Evolutionary conservation across 495 filamentous ascomycete genomes (phyloP).

Genomic region (Glarea lozoyensis): DNA sequence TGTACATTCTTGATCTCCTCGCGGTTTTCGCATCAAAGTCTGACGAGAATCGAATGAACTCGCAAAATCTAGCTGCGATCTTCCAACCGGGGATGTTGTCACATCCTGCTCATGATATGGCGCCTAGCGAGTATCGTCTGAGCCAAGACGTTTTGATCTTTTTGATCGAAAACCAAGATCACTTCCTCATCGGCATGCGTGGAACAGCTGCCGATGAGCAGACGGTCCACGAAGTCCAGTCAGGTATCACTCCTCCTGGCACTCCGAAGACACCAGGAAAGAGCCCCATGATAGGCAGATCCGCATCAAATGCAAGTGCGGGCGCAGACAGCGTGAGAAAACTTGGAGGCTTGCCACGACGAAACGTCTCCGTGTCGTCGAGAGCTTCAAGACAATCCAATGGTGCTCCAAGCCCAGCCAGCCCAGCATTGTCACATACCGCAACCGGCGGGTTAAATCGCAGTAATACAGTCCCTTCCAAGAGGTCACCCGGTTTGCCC

Average conservation of each 20-base stretch:
- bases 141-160: conserved; percentile 98
- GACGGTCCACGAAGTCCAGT: conserved; percentile 76
- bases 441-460: conserved; percentile 62
- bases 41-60: conserved; percentile 93
- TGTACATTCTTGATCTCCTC: conserved; percentile 96
- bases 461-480: conserved; percentile 94
- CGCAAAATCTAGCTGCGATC: conserved; percentile 90
- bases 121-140: conserved; percentile 82
- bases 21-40: conserved; percentile 97
- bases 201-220: conserved; percentile 83
- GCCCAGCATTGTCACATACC: conserved; percentile 42
- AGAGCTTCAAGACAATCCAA: conserved; percentile 65
- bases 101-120: conserved; percentile 91
- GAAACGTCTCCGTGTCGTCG: conserved; percentile 70
- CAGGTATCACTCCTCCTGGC: conserved; percentile 47
- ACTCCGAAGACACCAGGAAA: conserved; percentile 31
- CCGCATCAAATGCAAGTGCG: conserved; percentile 78
- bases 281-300: conserved; percentile 51
- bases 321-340: conserved; percentile 79
- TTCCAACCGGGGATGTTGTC: conserved; percentile 96
- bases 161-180: conserved; percentile 91
- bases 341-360: conserved; percentile 62
- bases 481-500: conserved; percentile 67
- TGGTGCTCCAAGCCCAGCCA: conserved; percentile 60
- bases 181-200: conserved; percentile 89